Conservation (phyloP, 768 basidiomycete species). For the Phanerochaete carnosa region DNA sequence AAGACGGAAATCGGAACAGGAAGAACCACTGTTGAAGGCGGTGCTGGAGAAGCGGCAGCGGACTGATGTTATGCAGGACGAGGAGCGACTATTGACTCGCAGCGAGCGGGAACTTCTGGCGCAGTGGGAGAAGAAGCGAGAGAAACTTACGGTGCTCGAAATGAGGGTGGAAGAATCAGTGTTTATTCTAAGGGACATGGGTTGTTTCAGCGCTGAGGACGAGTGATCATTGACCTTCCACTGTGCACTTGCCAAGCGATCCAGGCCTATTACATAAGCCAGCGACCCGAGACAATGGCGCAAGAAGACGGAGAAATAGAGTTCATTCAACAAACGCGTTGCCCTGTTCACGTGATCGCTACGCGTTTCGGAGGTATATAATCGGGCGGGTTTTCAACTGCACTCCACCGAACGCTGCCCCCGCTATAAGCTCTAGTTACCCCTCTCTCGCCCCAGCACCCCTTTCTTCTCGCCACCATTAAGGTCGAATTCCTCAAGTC, state of each 20-base stretch:
- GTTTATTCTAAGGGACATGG: conserved; percentile 85
- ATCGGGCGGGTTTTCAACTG: conserved; percentile 6
- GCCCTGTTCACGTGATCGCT: conserved; percentile 24
- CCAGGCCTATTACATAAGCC: conserved; percentile 1
- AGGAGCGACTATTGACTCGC: conserved; percentile 55
- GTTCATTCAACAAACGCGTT: conserved; percentile 30
- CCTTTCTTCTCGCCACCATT: conserved; percentile 4
- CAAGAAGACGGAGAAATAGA: conserved; percentile 17
- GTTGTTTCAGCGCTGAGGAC: conserved; percentile 43
- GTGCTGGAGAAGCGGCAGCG: conserved; percentile 81
- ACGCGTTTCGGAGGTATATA: conserved; percentile 26
- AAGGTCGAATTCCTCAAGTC: conserved; percentile 6
- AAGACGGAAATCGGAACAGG: conserved; percentile 71
- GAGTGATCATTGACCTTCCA: conserved; percentile 28
- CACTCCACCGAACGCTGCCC: conserved; percentile 2
- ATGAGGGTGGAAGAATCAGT: conserved; percentile 85
- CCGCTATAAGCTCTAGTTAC: background rate
- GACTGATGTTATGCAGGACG: conserved; percentile 80
- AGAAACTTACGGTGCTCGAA: conserved; percentile 77
- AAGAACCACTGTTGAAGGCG: conserved; percentile 58
- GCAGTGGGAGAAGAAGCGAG: conserved; percentile 71
- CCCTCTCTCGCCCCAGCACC: conserved; percentile 12
- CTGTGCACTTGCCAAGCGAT: background rate
- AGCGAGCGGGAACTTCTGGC: conserved; percentile 73
- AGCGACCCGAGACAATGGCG: background rate